Evolutionary conservation across 2,329 filamentous ascomycete genomes (phyloP), one percentile per base, ranked within the genome.

Genomic region (Ambrosiella xylebori): DNA sequence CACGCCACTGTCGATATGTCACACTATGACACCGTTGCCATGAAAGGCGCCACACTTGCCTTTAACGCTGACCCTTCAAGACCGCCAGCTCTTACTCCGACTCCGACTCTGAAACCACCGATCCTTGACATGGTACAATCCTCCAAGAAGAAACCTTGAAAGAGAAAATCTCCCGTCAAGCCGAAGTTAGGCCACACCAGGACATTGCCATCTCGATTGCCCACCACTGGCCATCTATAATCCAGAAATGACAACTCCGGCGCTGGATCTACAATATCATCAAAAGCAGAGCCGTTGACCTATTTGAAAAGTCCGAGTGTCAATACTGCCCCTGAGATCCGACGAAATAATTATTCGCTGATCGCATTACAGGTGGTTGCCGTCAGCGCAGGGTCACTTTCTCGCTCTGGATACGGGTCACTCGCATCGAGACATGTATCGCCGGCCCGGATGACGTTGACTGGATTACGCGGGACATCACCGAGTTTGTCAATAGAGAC

Each of bases 401-500:
- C 7, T 12, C n/a, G 44, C 19, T 13, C 3, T 9, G 27, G 13
- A 49, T 11, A 44, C 40, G 15, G 5, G 36, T 12, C 45, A 49
- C 11, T 9, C 2, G 13, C 45, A 15, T 15, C 45, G 2, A 12
- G 45, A 9, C 47, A 51, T n/a, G 47, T 2, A 2, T 51, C 47
- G 13, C 37, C 37, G 45, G 45, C 52, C 13, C 38, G 47, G n/a
- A 36, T 38, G 12, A 44, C 19, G 39, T 17, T 49, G 15, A 15
- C 13, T 27, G 35, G 47, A 11, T 12, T 38, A 15, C 37, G 44
- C 7, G 44, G 53, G 12, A 9, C 44, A 1, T 59, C 58, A 11
- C 58, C 58, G 13, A 47, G 45, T 17, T n/a, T 53, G n/a, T 59
- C 58, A 15, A 15, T 56, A 19, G 19, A 8, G 5, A 59, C 58